Evolutionary conservation across 768 basidiomycete genomes (phyloP).

Genomic region (Russula lepida): DNA sequence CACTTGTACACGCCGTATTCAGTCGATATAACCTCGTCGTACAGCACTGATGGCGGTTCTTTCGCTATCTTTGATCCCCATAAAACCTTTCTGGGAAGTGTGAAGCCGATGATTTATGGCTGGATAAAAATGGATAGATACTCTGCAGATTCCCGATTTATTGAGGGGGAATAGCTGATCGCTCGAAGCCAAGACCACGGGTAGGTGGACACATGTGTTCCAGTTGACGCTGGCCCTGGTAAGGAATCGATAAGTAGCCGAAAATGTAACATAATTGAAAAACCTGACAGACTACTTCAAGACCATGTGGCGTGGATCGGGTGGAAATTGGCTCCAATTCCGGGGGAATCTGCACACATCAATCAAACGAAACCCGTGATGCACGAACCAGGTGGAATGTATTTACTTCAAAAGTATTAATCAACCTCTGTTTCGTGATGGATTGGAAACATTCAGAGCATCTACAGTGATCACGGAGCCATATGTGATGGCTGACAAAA

Average conservation of each 20-base stretch:
- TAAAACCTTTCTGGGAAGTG: conserved; percentile 46
- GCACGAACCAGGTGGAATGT: not conserved
- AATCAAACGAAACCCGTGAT: not conserved
- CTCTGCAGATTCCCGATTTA: conserved; percentile 32
- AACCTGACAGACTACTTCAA: conserved; percentile 65
- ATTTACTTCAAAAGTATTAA: conserved; percentile 74
- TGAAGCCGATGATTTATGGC: not conserved
- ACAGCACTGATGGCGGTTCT: conserved; percentile 65
- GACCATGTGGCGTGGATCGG: conserved; percentile 48
- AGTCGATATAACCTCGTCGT: conserved; percentile 61
- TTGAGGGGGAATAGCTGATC: conserved; percentile 71
- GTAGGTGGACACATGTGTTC: conserved; percentile 70
- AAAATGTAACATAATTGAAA: not conserved
- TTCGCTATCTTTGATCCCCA: conserved; percentile 77
- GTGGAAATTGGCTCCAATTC: conserved; percentile 60
- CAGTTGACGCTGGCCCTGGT: conserved; percentile 44
- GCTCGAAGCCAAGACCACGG: conserved; percentile 79
- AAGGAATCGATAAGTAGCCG: not conserved
- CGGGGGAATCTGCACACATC: conserved; percentile 52
- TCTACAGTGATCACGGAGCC: conserved; percentile 89
- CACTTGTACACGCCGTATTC: conserved; percentile 69
- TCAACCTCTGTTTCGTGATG: conserved; percentile 80
- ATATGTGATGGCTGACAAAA: conserved; percentile 68
- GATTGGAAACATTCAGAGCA: conserved; percentile 83
- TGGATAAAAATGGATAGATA: conserved; percentile 27